These are phyloP conservation scores for Pachyrhizus erosus DNA, from an alignment of 306 rosid species.

Conservation along the genomic window DNA sequence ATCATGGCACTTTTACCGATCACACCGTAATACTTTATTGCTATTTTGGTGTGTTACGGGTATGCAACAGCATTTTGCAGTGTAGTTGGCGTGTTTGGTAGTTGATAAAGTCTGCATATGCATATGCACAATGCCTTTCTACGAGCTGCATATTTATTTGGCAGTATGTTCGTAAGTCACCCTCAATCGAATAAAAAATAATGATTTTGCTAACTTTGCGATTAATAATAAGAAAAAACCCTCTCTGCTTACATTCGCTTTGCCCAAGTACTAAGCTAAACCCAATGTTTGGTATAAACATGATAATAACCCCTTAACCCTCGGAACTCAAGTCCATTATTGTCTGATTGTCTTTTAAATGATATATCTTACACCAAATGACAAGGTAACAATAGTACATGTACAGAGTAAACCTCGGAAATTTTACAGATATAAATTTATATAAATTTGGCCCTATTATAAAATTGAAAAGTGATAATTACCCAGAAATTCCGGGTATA, in stretches of 20 bases:
- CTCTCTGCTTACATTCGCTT: not conserved
- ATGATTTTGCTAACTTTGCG: not conserved
- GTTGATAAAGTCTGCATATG: not conserved
- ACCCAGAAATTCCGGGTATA: too few species aligned
- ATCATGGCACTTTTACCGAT: not conserved
- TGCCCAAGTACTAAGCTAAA: not conserved
- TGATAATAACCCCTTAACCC: not conserved
- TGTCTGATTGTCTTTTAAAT: not conserved
- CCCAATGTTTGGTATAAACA: not conserved
- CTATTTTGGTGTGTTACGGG: not conserved
- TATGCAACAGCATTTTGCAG: not conserved
- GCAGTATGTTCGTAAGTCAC: not conserved
- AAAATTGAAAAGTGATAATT: not conserved
- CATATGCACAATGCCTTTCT: slow-evolving; percentile 4
- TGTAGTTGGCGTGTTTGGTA: not conserved
- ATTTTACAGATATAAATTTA: not conserved
- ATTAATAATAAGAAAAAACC: not conserved
- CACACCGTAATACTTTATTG: not conserved
- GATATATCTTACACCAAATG: not conserved
- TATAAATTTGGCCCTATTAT: not conserved
- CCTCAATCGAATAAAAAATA: not conserved
- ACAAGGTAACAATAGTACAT: not conserved
- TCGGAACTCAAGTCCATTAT: not conserved
- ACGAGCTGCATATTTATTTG: not conserved
- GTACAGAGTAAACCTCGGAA: not conserved